Conservation (phyloP, 306 rosid genomes). For the Lagenaria siceraria region DNA sequence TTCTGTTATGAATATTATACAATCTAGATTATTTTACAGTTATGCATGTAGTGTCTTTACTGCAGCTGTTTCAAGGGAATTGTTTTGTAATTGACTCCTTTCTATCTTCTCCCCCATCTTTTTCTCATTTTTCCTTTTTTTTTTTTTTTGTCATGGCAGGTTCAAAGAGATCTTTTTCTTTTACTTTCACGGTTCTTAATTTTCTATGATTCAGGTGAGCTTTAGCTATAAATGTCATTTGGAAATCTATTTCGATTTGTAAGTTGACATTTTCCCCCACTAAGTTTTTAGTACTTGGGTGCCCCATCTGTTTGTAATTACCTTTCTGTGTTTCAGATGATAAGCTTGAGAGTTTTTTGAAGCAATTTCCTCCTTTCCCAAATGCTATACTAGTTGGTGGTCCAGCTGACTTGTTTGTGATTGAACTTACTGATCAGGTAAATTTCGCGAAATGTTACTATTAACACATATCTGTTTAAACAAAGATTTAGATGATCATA, state of each 20-base stretch:
- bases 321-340: slow-evolving; percentile 40
- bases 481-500: not conserved
- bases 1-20: not conserved
- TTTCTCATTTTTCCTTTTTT: not conserved
- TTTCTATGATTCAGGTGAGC: slow-evolving; percentile 75
- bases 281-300: not conserved
- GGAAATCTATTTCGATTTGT: not conserved
- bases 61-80: not conserved
- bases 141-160: slow-evolving; percentile 32
- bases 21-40: not conserved
- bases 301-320: slow-evolving; percentile 11
- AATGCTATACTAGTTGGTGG: slow-evolving; percentile 77
- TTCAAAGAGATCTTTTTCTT: slow-evolving; percentile 84
- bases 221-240: slow-evolving; percentile 11
- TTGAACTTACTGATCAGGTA: slow-evolving; percentile 91
- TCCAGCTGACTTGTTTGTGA: slow-evolving; percentile 76
- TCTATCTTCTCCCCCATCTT: not conserved
- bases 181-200: slow-evolving; percentile 82
- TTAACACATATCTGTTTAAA: not conserved
- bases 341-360: slow-evolving; percentile 66
- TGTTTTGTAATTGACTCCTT: not conserved
- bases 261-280: not conserved
- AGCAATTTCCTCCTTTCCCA: slow-evolving; percentile 62
- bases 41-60: too few relatives aligned
- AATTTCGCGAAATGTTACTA: not conserved